Evolutionary conservation across 495 filamentous ascomycete genomes (phyloP).

Genomic region (Penicillium goetzii): DNA sequence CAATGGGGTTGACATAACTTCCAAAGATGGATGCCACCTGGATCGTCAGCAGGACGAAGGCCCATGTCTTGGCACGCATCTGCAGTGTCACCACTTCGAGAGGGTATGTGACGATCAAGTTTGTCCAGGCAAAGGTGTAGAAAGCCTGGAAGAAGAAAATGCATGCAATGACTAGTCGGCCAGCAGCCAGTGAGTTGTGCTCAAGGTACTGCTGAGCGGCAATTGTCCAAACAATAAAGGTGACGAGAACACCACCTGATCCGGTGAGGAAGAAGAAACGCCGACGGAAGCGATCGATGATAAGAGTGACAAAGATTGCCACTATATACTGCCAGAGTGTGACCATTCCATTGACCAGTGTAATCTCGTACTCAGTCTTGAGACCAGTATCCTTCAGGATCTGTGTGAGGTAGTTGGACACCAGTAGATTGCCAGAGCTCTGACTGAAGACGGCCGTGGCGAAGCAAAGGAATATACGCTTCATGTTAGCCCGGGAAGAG

Average conservation of each 20-base stretch:
- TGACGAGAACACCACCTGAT: conserved; percentile 59
- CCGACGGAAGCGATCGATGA: conserved; percentile 60
- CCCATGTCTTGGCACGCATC: conserved; percentile 67
- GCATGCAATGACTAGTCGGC: conserved; percentile 59
- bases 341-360: conserved; percentile 35
- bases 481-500: conserved; percentile 67
- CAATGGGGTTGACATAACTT: conserved; percentile 60
- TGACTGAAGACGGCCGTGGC: conserved; percentile 66
- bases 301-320: conserved; percentile 55
- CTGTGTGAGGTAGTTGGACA: conserved; percentile 61
- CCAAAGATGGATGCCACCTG: conserved; percentile 60
- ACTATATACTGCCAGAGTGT: conserved; percentile 49
- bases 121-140: conserved; percentile 63
- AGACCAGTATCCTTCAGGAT: conserved; percentile 62
- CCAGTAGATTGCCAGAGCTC: conserved; percentile 67
- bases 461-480: conserved; percentile 60
- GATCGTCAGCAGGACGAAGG: conserved; percentile 63
- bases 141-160: conserved; percentile 61
- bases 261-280: conserved; percentile 59
- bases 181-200: conserved; percentile 46
- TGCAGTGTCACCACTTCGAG: conserved; percentile 67
- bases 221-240: conserved; percentile 60
- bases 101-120: conserved; percentile 63
- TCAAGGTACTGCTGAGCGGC: conserved; percentile 56
- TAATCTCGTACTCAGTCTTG: conserved; percentile 48